phyloP scores from a whole-genome alignment of 176 grass and related monocot genomes.

The Cenchrus americanus region DNA sequence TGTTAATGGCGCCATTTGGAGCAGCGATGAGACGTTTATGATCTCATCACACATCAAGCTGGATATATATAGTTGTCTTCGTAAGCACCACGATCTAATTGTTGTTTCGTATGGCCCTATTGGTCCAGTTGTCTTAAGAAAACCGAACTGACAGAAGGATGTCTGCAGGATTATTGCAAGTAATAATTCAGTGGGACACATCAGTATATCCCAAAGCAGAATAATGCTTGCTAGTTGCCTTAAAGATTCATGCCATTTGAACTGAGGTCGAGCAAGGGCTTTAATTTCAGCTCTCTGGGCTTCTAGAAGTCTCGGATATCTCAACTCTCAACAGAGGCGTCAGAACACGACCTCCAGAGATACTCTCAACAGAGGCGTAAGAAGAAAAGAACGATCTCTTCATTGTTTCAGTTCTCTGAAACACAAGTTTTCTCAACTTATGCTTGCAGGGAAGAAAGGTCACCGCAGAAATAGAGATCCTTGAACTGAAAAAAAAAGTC shows the following conservation, averaged over 20 bases:
- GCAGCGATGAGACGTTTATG: conserved; percentile 28
- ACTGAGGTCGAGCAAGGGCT: conserved; percentile 32
- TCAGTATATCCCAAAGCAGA: background rate
- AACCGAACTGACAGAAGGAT: conserved; percentile 22
- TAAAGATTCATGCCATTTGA: background rate
- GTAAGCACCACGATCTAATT: background rate
- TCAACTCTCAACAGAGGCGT: background rate
- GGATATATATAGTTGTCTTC: background rate
- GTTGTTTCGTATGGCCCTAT: background rate
- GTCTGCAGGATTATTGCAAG: conserved; percentile 8
- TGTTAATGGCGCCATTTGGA: conserved; percentile 39
- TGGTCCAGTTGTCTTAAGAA: conserved; percentile 21
- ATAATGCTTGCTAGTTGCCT: background rate
- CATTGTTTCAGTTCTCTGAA: background rate
- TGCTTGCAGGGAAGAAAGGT: too few species aligned
- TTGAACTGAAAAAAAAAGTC: background rate
- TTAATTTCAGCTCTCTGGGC: background rate
- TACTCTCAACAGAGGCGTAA: background rate
- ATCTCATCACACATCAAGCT: conserved; percentile 19
- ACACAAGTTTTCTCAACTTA: background rate
- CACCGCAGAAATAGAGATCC: too few species aligned
- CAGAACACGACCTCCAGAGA: background rate
- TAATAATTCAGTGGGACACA: conserved; percentile 34
- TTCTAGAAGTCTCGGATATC: background rate
- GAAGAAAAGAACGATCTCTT: background rate